Evolutionary conservation across 768 basidiomycete genomes (phyloP).

Genomic region (Trametopsis cervina): DNA sequence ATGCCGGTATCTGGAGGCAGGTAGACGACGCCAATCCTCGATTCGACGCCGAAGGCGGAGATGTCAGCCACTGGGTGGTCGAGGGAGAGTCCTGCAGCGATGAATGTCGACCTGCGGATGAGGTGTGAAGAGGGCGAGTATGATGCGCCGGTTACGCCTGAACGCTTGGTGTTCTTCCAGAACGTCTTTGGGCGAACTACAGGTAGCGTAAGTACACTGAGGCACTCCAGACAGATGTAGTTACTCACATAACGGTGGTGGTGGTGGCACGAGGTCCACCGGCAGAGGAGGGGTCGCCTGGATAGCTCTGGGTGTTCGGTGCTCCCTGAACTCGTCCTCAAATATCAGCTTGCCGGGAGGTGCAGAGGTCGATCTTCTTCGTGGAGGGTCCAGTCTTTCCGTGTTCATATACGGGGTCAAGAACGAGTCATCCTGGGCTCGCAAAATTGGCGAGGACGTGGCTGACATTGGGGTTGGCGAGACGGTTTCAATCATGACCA

Average conservation of each 20-base stretch:
- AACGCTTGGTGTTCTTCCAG: constrained; percentile 68
- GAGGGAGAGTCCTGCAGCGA: constrained; percentile 67
- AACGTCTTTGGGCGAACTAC: constrained; percentile 78
- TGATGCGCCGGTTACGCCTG: constrained; percentile 61
- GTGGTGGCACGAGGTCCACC: constrained; percentile 1
- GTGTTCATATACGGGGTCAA: not conserved
- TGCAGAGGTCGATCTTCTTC: not conserved
- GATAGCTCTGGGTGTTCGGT: no score
- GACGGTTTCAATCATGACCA: constrained; percentile 8
- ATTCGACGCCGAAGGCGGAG: constrained; percentile 28
- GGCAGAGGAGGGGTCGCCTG: not conserved
- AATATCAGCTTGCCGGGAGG: not conserved
- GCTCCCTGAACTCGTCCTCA: not conserved
- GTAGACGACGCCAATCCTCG: constrained; percentile 20
- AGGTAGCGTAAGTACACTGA: not conserved
- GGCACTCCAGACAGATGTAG: not conserved
- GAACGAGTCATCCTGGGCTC: not conserved
- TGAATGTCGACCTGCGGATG: constrained; percentile 70
- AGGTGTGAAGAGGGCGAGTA: constrained; percentile 72
- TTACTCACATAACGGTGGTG: constrained; percentile 6
- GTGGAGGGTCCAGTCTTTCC: not conserved
- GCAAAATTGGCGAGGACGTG: constrained; percentile 6
- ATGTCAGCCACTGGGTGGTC: constrained; percentile 45
- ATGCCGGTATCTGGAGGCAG: constrained; percentile 14
- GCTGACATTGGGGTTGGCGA: constrained; percentile 8